Percentiles rank a stretch among this genome's conserved stretches.
Conservation (phyloP, 306 rosid species). For the Sicyos edulis region DNA sequence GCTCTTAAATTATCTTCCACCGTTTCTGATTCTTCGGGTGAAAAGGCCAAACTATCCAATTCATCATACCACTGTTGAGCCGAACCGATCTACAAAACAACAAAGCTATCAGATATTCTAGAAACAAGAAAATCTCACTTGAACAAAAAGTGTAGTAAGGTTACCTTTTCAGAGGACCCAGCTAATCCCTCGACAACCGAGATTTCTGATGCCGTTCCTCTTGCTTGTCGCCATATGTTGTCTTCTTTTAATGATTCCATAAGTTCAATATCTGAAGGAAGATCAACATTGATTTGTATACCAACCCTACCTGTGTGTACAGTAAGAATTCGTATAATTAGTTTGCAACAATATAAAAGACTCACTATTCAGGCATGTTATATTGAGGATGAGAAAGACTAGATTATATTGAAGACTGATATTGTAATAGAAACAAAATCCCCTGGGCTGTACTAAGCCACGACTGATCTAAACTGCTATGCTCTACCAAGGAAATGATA, state of each 20-base stretch:
- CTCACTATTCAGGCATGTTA: background rate
- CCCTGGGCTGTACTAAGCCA: constrained; percentile 3
- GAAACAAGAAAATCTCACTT: constrained; percentile 17
- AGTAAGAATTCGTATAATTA: constrained; percentile 2
- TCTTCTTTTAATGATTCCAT: constrained; percentile 72
- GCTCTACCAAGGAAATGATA: constrained; percentile 10
- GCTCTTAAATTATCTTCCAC: constrained; percentile 31
- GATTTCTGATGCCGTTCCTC: constrained; percentile 71
- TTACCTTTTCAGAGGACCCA: constrained; percentile 54
- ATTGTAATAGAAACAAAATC: background rate
- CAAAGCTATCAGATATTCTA: constrained; percentile 23
- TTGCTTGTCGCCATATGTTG: constrained; percentile 71
- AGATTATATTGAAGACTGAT: background rate
- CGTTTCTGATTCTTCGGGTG: constrained; percentile 41
- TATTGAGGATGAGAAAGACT: background rate
- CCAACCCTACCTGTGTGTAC: constrained; percentile 49
- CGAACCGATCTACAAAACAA: constrained; percentile 49
- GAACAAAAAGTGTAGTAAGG: background rate
- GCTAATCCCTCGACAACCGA: constrained; percentile 41
- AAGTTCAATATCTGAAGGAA: constrained; percentile 61
- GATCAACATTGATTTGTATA: constrained; percentile 46
- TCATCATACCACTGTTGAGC: constrained; percentile 87
- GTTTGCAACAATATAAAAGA: background rate
- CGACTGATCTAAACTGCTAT: constrained; percentile 1
- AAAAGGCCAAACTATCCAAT: constrained; percentile 58